phyloP scores from a whole-genome alignment of 208 protist species.

The Trypanosoma rangeli region DNA sequence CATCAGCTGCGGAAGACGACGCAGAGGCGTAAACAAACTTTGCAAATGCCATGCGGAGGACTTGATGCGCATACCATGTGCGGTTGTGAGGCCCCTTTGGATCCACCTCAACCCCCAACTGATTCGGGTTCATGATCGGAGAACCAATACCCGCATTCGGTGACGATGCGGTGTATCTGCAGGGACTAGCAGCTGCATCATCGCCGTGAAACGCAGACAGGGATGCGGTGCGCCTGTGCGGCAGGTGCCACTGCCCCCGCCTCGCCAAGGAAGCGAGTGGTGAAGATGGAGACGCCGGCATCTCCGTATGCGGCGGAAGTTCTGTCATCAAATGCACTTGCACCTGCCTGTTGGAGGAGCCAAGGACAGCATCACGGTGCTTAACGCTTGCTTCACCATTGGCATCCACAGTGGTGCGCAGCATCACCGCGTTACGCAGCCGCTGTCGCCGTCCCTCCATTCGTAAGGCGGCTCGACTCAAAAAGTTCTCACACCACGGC shows the following conservation, averaged over 20 bases:
- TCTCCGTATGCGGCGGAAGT: background rate
- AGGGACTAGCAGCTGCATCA: background rate
- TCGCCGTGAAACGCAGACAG: background rate
- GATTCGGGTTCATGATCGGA: conserved; percentile 63
- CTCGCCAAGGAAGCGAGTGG: background rate
- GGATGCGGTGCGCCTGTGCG: background rate
- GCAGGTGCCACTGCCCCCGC: background rate
- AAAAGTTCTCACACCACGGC: background rate
- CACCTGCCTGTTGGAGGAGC: background rate
- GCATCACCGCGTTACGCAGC: conserved; percentile 15
- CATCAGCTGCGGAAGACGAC: background rate
- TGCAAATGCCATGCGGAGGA: conserved; percentile 53
- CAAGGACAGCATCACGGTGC: background rate
- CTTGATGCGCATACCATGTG: conserved; percentile 71
- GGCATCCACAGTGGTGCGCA: background rate
- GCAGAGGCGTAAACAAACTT: conserved; percentile 32
- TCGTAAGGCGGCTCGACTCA: background rate
- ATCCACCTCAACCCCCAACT: conserved; percentile 71
- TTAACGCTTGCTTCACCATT: background rate
- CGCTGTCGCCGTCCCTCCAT: conserved; percentile 17
- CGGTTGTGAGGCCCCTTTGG: conserved; percentile 43
- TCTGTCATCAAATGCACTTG: background rate
- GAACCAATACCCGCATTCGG: background rate
- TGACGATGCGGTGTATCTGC: background rate
- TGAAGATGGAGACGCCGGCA: background rate